phyloP scores from a whole-genome alignment of 1,284 basidiomycete genomes.

The Puccinia novopanici region DNA sequence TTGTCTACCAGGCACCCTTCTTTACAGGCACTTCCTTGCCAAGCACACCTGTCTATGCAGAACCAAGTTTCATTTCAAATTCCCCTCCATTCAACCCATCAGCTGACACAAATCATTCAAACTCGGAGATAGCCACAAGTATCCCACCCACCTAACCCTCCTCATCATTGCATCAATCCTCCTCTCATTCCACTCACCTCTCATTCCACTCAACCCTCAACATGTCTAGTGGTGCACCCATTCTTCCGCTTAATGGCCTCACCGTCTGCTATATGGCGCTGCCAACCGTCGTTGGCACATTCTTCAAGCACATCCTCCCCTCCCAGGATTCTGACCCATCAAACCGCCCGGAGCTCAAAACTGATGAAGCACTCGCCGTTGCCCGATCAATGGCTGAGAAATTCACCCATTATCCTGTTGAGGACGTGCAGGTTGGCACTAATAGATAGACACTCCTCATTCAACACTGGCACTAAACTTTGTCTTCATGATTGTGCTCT shows the following conservation, averaged over 20 bases:
- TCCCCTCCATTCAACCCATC: too few species aligned
- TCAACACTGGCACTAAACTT: neutral
- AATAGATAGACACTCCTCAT: neutral
- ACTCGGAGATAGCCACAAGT: too few species aligned
- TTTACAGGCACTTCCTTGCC: too few species aligned
- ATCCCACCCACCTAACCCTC: too few species aligned
- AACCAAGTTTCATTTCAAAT: neutral
- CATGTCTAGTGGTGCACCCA: conserved; percentile 40
- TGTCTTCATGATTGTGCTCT: too few species aligned
- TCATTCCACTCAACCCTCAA: neutral
- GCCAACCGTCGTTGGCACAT: conserved; percentile 42
- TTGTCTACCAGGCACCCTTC: too few species aligned
- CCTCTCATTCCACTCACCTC: neutral
- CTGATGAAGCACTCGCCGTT: conserved; percentile 66
- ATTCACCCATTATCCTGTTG: conserved; percentile 58
- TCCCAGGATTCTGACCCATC: conserved; percentile 57
- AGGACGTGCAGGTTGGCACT: conserved; percentile 57
- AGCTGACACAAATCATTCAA: too few species aligned
- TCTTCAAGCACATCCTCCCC: conserved; percentile 18
- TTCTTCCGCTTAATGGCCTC: conserved; percentile 51
- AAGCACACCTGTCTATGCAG: neutral
- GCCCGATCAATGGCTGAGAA: conserved; percentile 55
- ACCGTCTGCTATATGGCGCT: conserved; percentile 48
- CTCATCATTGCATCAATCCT: too few species aligned
- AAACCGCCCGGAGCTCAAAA: conserved; percentile 74